Base-by-base conservation (phyloP, 129 eudicot genomes). In the Pittosporum tobira region DNA sequence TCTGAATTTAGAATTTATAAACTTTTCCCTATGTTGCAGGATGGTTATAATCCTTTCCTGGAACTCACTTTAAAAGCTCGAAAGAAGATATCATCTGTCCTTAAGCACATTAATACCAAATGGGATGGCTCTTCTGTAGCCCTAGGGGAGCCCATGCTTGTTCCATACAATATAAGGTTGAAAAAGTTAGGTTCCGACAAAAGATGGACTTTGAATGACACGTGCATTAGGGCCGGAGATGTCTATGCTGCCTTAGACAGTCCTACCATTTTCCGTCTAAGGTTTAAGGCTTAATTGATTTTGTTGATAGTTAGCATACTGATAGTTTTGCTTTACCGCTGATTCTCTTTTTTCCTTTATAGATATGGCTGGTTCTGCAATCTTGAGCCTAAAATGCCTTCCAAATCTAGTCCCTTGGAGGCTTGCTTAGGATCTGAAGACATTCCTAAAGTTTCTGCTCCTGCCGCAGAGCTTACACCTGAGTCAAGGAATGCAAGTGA, bases 311-410 rank as follows among this genome's bases (percentile, higher is more conserved):
- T 14, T 25, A 2, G n/a, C 8, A 29, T 59, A 6, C n/a, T 44
- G 26, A 51, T 43, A 66, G 57, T 52, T 34, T 50, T 11, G 34
- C 3, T 38, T 48, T 18, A 48, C 11, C 63, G 15, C 53, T 70
- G 57, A 68, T 48, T 34, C 30, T 36, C 20, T 29, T 24, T 1
- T 50, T 65, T n/a, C 13, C 46, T 74, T 70, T 77, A 69, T 60
- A 90, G 97, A 69, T 90, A 90, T 63, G 95, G 86, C 30, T 90
- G 97, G 97, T 69, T 69, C 61, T 73, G 82, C 72, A 62, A 57
- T 65, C 21, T n/a, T 54, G 76, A 63, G 57, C 61, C 51, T 34
- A 40, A 51, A 49, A 65, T 22, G 37, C 65, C 79, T 73, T 57
- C 66, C 53, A 20, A 68, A 73, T 55, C 75, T 73, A 34, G 52